These are phyloP conservation scores for Fusarium humuli DNA, from an alignment of 2,329 filamentous ascomycete species.

Conservation along the genomic window DNA sequence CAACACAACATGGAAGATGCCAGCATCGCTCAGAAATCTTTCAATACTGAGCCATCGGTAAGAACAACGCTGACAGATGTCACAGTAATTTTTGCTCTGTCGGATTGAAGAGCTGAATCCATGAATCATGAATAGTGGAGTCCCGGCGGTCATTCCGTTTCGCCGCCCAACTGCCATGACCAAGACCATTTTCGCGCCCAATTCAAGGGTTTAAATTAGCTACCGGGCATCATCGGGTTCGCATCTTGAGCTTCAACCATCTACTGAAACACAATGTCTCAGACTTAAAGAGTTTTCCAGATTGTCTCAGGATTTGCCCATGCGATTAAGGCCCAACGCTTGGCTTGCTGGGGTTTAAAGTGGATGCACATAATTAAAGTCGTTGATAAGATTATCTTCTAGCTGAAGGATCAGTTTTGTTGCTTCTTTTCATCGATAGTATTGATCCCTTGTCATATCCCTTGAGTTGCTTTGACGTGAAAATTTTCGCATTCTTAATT, in stretches of 20 bases:
- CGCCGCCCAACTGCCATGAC: slow-evolving; percentile 29
- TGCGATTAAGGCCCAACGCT: neutral
- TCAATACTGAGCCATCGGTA: no score
- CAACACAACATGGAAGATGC: neutral
- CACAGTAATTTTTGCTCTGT: no score
- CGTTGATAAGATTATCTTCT: neutral
- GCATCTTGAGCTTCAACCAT: slow-evolving; percentile 17
- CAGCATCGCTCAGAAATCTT: no score
- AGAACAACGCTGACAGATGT: no score
- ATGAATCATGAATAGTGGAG: slow-evolving; percentile 18
- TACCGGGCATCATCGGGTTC: slow-evolving; percentile 24
- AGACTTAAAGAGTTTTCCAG: slow-evolving; percentile 8
- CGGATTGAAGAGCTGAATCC: neutral
- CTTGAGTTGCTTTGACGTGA: neutral
- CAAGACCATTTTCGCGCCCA: neutral
- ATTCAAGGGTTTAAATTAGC: slow-evolving; percentile 28
- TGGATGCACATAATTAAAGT: slow-evolving; percentile 5
- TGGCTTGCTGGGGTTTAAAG: neutral
- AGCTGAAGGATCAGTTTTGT: neutral
- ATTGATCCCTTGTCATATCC: neutral
- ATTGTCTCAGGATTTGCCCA: neutral
- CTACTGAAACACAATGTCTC: neutral
- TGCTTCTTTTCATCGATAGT: neutral
- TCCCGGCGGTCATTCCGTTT: slow-evolving; percentile 28
- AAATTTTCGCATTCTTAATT: neutral